Base-by-base conservation (phyloP, 2,329 filamentous ascomycete species). In the Tolypocladium pustulatum region DNA sequence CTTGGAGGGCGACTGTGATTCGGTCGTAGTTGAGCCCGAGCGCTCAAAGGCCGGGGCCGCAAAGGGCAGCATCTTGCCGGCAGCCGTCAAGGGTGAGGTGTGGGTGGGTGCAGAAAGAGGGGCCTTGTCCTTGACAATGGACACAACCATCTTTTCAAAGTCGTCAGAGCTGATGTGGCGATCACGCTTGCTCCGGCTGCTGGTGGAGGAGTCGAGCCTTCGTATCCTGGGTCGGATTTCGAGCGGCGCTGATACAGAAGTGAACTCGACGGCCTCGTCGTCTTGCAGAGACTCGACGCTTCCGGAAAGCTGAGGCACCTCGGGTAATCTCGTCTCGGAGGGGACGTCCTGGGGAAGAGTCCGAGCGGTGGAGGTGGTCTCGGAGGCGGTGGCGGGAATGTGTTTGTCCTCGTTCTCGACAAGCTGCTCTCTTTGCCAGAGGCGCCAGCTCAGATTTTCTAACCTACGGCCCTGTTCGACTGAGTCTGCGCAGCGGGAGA, bases 401-500 rank as follows among this genome's bases (percentile, higher is more conserved):
- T 80, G 76, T 66, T 80, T 78, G 65, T 81, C 78, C 60, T 81
- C 87, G 74, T 88, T 92, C 75, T 92, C 96, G 67, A 96, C 91
- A 13, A 74, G 70, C 63, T 74, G 71, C 72, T 97, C 92, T 68
- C 91, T 84, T 67, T 91, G 95, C 93, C 92, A 97, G 61, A 97
- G 78, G 67, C 94, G 82, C 94, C 94, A 97, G 72, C 89, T 95
- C 63, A 99, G 80, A 76, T 99, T 97, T 73, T 97, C 94, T 71
- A 97, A 80, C 69, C 94, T 83, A 70, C 90, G 86, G 59, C 94
- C 94, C 74, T 97, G 89, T 71, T 96, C 90, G 72, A 97, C 88
- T 57, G 92, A 94, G 69, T 94, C 90, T 70, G 91, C 91, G 74
- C 93, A 96, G 76, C 91, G 90, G 56, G 91, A 93, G 71, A 97